Conservation (phyloP, 2,329 filamentous ascomycete species). For the Colletotrichum incanum region DNA sequence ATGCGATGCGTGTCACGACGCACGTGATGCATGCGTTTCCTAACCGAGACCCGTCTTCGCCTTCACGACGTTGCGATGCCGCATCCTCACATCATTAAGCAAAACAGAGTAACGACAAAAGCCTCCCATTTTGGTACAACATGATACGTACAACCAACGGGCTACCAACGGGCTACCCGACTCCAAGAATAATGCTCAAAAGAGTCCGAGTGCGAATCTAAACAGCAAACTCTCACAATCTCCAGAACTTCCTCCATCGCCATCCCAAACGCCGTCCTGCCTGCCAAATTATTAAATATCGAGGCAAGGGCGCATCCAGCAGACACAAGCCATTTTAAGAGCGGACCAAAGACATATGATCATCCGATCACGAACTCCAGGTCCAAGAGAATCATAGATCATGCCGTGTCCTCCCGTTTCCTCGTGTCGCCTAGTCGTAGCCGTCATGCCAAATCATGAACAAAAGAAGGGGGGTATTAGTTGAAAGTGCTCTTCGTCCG, state of each 20-base stretch:
- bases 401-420: conserved; percentile 39
- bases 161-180: conserved; percentile 27
- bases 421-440: conserved; percentile 39
- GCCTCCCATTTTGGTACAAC: conserved; percentile 40
- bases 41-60: not conserved
- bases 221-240: conserved; percentile 37
- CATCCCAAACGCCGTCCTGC: conserved; percentile 38
- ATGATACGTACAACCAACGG: conserved; percentile 38
- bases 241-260: conserved; percentile 38
- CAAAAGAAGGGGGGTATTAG: conserved; percentile 49
- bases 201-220: conserved; percentile 36
- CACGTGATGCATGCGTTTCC: conserved; percentile 25
- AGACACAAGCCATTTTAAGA: conserved; percentile 32
- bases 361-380: conserved; percentile 43
- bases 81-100: not conserved
- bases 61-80: not conserved
- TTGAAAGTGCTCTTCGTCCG: conserved; percentile 72
- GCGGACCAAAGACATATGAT: conserved; percentile 42
- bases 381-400: conserved; percentile 44
- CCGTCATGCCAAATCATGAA: conserved; percentile 40
- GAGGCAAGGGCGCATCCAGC: conserved; percentile 28
- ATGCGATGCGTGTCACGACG: conserved; percentile 32
- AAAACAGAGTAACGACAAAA: conserved; percentile 9
- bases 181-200: conserved; percentile 40
- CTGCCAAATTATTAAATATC: conserved; percentile 40